These are phyloP conservation scores for Sporisorium iseilematis-ciliati DNA, from an alignment of 1,284 basidiomycete genomes.

Conservation along the genomic window DNA sequence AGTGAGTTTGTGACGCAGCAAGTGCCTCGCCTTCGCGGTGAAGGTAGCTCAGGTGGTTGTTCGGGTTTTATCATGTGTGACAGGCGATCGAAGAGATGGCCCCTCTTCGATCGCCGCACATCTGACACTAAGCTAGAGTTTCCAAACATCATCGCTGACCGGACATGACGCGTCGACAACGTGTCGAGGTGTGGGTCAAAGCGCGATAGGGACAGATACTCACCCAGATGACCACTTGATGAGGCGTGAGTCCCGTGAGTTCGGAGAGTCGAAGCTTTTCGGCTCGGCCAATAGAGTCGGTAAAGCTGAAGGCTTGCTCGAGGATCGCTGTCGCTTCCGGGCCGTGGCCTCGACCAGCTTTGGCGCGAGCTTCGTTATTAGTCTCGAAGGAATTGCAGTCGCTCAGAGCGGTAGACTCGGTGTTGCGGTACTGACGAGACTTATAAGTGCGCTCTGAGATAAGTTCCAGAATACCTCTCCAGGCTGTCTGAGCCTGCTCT, in stretches of 20 bases:
- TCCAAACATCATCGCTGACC: conserved; percentile 12
- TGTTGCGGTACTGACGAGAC: too few relatives aligned
- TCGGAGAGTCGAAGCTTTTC: conserved; percentile 64
- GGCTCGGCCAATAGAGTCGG: conserved; percentile 65
- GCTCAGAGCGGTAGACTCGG: too few relatives aligned
- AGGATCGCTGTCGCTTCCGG: conserved; percentile 52
- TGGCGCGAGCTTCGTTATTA: too few relatives aligned
- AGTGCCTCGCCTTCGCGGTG: neutral
- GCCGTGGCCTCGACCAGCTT: conserved; percentile 54
- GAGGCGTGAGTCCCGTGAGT: conserved; percentile 61
- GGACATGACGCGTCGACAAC: neutral
- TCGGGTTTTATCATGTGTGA: neutral
- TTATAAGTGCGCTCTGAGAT: too few relatives aligned
- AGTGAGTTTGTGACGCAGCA: neutral
- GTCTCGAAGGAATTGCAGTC: too few relatives aligned
- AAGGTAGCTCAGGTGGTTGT: neutral
- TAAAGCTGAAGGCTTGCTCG: conserved; percentile 61
- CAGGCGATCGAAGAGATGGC: neutral
- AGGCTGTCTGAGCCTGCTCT: too few relatives aligned
- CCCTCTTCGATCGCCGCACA: neutral
- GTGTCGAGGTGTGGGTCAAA: conserved; percentile 1
- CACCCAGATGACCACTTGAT: conserved; percentile 68
- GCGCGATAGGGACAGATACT: conserved; percentile 29
- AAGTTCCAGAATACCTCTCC: too few relatives aligned
- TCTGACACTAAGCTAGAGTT: neutral